A percentile compares a stretch with the other conserved stretches of the same genome.
These are phyloP conservation scores for Xylariomycetidae sp. DNA, from an alignment of 2,329 filamentous ascomycete genomes.

Conservation along the genomic window DNA sequence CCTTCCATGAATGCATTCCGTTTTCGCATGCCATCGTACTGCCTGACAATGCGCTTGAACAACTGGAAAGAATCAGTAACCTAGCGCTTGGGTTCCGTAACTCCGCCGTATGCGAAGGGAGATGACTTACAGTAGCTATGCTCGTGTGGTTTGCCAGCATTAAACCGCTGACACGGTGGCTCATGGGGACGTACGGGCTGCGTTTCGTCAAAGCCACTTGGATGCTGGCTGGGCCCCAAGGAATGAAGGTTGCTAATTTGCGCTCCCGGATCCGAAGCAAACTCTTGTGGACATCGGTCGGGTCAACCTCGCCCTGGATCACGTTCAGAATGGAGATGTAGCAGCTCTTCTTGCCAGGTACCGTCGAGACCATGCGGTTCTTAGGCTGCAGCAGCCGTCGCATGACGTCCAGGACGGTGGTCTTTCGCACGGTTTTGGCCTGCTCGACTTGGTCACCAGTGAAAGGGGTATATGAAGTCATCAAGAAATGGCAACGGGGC, in stretches of 20 bases:
- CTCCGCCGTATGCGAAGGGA: background rate
- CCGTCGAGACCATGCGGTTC: conserved; percentile 97
- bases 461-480: conserved; percentile 97
- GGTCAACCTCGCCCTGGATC: conserved; percentile 96
- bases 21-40: conserved; percentile 92
- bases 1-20: conserved; percentile 93
- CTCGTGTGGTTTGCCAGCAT: conserved; percentile 99
- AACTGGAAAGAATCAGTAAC: conserved; percentile 39
- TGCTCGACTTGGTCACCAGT: conserved; percentile 94
- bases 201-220: conserved; percentile 96
- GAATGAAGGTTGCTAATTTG: conserved; percentile 90
- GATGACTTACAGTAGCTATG: conserved; percentile 69
- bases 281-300: conserved; percentile 97
- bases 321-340: conserved; percentile 99
- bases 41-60: conserved; percentile 87
- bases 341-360: conserved; percentile 93
- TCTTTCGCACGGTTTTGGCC: conserved; percentile 96
- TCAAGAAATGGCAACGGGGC: conserved; percentile 93
- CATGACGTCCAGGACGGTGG: conserved; percentile 97
- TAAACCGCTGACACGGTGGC: conserved; percentile 87
- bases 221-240: conserved; percentile 96
- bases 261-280: conserved; percentile 92
- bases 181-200: conserved; percentile 91
- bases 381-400: conserved; percentile 90
- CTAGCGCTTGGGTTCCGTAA: background rate